Base-by-base conservation (phyloP, 2,329 filamentous ascomycete species). In the Pseudonectria foliicola region DNA sequence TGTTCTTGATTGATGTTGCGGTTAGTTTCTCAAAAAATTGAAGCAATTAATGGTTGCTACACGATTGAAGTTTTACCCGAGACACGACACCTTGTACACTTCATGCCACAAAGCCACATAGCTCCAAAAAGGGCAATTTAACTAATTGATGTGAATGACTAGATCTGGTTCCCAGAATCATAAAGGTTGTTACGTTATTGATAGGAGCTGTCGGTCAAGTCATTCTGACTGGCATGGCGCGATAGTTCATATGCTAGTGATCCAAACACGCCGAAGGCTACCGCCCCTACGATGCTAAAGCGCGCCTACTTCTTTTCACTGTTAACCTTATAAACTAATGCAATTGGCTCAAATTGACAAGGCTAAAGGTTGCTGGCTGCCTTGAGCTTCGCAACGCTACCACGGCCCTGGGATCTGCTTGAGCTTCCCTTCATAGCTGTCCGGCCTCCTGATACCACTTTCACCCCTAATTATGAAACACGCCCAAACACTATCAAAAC, bases 241-340 rank as follows among this genome's bases (percentile, higher is more conserved):
- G 10, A 11, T 18, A 6, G 6, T 11, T 14, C 28, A 13, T 11
- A 14, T 29, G 15, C 15, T 29, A 18, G 15, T 13, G 15, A n/a
- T 6, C 18, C 18, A 21, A 21, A 8, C 15, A 13, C 7, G 4
- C 10, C n/a, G 11, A 35, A 64, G 76, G 62, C 6, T 84, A 84
- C 57, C 78, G 81, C 23, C 62, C 85, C 27, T 93, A 92, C 62
- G 93, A 86, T 2, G 86, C 93, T 26, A 85, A 93, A 32, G 86
- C 86, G 6, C 72, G 82, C 39, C 64, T 93, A 40, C 70, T 89
- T 13, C 71, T 71, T 37, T 70, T 89, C 55, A 89, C 93, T 46
- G 87, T 93, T 52, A 85, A 89, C 61, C 82, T 82, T 13, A 92
- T 86, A 7, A 93, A 94, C 62, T 93, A 85, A 86, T 93, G 92